phyloP scores from a whole-genome alignment of 2,329 filamentous ascomycete genomes.

The Beauveria medogensis region DNA sequence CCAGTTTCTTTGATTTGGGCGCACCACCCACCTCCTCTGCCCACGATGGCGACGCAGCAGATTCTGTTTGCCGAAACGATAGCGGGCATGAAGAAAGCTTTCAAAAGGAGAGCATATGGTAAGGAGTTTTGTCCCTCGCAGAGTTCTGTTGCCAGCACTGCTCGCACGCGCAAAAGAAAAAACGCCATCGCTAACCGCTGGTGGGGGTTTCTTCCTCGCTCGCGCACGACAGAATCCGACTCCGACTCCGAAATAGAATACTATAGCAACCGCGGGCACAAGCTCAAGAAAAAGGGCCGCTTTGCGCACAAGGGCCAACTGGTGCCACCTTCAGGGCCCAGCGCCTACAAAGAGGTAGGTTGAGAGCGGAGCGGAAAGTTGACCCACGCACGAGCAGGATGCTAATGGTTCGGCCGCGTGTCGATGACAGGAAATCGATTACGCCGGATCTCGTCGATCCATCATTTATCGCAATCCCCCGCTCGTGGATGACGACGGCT shows the following conservation, averaged over 20 bases:
- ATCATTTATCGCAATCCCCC: conserved; percentile 69
- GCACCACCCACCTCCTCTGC: not conserved
- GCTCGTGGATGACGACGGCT: conserved; percentile 69
- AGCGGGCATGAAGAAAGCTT: conserved; percentile 58
- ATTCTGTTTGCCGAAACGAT: conserved; percentile 59
- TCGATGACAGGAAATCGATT: conserved; percentile 53
- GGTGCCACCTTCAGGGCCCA: conserved; percentile 55
- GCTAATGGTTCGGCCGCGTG: not conserved
- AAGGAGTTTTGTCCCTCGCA: conserved; percentile 14
- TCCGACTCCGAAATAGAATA: conserved; percentile 65
- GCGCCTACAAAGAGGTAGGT: conserved; percentile 63
- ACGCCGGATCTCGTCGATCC: conserved; percentile 62
- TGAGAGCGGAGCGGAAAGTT: not conserved
- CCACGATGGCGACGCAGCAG: conserved; percentile 44
- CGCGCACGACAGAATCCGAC: conserved; percentile 55
- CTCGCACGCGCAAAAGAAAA: not conserved
- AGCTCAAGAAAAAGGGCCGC: conserved; percentile 66
- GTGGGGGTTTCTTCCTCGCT: conserved; percentile 8
- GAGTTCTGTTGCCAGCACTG: conserved; percentile 2
- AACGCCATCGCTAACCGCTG: conserved; percentile 18
- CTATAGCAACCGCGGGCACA: conserved; percentile 68
- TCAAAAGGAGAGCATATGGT: conserved; percentile 58
- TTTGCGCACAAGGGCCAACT: conserved; percentile 65
- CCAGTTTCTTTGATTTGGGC: not conserved
- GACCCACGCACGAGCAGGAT: not conserved